Base-by-base conservation (phyloP, 441 rosid genomes). In the Metrosideros polymorpha region DNA sequence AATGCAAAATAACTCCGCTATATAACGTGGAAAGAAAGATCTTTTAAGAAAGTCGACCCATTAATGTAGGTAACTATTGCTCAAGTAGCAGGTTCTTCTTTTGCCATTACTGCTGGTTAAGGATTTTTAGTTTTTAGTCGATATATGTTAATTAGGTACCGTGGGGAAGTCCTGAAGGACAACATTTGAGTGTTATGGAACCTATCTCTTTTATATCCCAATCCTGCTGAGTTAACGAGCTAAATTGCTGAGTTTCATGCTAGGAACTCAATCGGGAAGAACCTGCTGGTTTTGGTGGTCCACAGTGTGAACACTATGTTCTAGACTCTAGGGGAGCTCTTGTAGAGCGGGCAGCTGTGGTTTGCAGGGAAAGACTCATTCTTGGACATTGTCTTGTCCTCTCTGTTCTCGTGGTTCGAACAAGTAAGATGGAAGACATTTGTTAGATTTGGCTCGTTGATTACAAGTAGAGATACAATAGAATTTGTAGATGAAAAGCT, bases 251-350 rank as follows among this genome's bases (percentile, higher is more conserved):
- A 75, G 83, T 85, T 43, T 90, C 57, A 59, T 86, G 86, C 32
- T 91, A 97, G 99, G 98, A 95, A 94, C 98, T 97, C 86, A 94
- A 91, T 93, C 95, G 94, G 43, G 98, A 95, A 90, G 99, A 97
- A 91, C 98, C 99, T 84, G 92, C 96, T 92, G 98, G 99, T 84
- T 89, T 96, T 79, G 99, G 99, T 89, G 99, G 99, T 85, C 97
- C 97, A 83, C 92, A 86, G 61, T 92, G 95, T 88, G 99, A 97
- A 83, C 94, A 84, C 39, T 93, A 92, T 90, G 91, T 97, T 86
- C 91, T 96, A 82, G 99, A 97, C 90, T 95, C 98, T 87, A 93
- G 98, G 91, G 99, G 99, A 86, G 93, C 97, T 87, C 94, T 96
- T 90, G 97, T 95, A 87, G 98, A 96, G 93, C 94, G 98, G 59